Evolutionary conservation across 163 green algal genomes (phyloP).

Genomic region (Scenedesmus sp.): DNA sequence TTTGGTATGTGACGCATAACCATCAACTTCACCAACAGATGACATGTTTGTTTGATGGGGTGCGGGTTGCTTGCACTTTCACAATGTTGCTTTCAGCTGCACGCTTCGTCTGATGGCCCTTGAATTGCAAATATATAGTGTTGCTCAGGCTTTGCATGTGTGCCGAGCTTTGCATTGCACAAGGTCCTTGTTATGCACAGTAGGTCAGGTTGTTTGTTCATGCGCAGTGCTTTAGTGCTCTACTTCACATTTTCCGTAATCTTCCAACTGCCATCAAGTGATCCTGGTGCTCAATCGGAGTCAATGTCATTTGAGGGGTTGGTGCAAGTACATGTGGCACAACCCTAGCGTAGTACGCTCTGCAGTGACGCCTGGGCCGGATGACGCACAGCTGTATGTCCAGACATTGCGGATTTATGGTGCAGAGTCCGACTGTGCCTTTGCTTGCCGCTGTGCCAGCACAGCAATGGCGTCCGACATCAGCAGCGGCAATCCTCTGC

Average conservation of each 20-base stretch:
- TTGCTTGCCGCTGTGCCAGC: neutral
- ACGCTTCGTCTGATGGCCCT: neutral
- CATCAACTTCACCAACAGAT: neutral
- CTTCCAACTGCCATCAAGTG: neutral
- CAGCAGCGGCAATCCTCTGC: constrained; percentile 6
- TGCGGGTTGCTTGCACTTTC: neutral
- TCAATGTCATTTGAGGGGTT: neutral
- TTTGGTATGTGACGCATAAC: neutral
- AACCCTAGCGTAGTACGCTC: neutral
- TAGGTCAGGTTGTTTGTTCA: neutral
- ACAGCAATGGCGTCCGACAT: neutral
- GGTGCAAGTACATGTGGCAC: neutral
- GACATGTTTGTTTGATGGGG: neutral
- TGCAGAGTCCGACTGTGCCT: neutral
- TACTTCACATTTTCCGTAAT: neutral
- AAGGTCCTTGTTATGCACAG: neutral
- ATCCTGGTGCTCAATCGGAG: neutral
- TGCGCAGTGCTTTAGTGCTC: no score
- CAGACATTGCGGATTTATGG: neutral
- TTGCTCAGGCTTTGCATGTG: neutral
- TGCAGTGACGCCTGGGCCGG: neutral
- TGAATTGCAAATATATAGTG: neutral
- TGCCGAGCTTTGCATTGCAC: neutral
- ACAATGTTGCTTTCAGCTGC: neutral
- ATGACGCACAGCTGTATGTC: neutral